phyloP scores from a whole-genome alignment of 2,329 filamentous ascomycete species.

The Colletotrichum phormii region DNA sequence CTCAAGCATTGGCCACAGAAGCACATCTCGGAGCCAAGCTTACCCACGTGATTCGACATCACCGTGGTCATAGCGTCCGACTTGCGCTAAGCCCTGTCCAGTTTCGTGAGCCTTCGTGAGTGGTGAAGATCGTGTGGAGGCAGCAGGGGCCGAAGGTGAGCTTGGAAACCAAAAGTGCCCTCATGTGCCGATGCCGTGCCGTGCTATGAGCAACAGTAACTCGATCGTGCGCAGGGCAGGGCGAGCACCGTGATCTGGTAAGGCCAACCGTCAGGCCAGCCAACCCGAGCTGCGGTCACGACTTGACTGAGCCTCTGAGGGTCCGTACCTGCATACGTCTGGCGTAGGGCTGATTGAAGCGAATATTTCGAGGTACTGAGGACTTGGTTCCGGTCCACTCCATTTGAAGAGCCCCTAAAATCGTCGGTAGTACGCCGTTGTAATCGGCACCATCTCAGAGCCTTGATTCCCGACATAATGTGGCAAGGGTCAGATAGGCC shows the following conservation, averaged over 20 bases:
- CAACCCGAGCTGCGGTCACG: background rate
- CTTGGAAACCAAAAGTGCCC: slow-evolving; percentile 13
- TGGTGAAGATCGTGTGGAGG: slow-evolving; percentile 32
- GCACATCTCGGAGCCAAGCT: slow-evolving; percentile 7
- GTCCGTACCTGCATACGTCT: background rate
- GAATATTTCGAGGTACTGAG: background rate
- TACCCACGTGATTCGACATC: slow-evolving; percentile 39
- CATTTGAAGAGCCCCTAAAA: background rate
- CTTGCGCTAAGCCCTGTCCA: slow-evolving; percentile 42
- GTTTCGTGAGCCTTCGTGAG: slow-evolving; percentile 9
- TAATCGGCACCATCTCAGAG: background rate
- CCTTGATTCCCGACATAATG: background rate
- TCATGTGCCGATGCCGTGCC: slow-evolving; percentile 21
- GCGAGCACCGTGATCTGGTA: slow-evolving; percentile 16
- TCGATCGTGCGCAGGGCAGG: slow-evolving; percentile 16
- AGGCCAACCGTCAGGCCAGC: background rate
- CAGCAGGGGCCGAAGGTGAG: slow-evolving; percentile 26
- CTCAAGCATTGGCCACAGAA: slow-evolving; percentile 3
- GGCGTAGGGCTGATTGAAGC: background rate
- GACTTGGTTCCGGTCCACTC: background rate
- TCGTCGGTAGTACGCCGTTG: background rate
- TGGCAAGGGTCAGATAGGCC: background rate
- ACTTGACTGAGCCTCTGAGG: background rate
- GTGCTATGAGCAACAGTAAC: background rate
- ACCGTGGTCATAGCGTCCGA: slow-evolving; percentile 45